Evolutionary conservation across 352 stramenopile species (phyloP).

Genomic region (Globisporangium cylindrosporum): DNA sequence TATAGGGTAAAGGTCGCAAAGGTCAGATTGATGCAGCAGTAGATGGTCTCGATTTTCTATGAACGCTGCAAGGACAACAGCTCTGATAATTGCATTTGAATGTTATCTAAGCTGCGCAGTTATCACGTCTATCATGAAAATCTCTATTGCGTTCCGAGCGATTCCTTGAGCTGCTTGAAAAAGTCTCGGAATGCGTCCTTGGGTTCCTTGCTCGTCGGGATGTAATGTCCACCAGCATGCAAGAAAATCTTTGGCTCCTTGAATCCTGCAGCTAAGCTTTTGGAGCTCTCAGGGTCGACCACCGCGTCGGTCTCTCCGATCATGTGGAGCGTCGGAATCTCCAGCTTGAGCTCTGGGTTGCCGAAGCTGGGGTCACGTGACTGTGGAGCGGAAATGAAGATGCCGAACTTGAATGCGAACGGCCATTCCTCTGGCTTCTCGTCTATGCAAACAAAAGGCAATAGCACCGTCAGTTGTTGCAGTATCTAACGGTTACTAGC

Average conservation of each 20-base stretch:
- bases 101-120: not conserved
- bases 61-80: not conserved
- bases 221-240: constrained; percentile 80
- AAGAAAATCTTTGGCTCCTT: constrained; percentile 50
- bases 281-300: constrained; percentile 51
- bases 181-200: constrained; percentile 76
- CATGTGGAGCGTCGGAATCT: constrained; percentile 73
- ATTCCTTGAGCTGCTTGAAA: constrained; percentile 43
- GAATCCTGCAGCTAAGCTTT: constrained; percentile 55
- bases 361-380: constrained; percentile 44
- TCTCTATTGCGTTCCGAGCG: constrained; percentile 1
- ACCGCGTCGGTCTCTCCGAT: constrained; percentile 80
- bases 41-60: too few relatives aligned
- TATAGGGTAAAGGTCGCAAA: constrained; percentile 2
- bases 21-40: too few relatives aligned
- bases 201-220: constrained; percentile 80
- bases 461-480: not conserved
- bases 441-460: constrained; percentile 11
- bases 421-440: constrained; percentile 42
- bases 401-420: constrained; percentile 67
- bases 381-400: constrained; percentile 65
- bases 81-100: not conserved
- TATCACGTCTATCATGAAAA: not conserved
- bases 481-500: not conserved
- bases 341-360: constrained; percentile 36